These are phyloP conservation scores for Quercus suber DNA, from an alignment of 306 rosid genomes.

Conservation along the genomic window DNA sequence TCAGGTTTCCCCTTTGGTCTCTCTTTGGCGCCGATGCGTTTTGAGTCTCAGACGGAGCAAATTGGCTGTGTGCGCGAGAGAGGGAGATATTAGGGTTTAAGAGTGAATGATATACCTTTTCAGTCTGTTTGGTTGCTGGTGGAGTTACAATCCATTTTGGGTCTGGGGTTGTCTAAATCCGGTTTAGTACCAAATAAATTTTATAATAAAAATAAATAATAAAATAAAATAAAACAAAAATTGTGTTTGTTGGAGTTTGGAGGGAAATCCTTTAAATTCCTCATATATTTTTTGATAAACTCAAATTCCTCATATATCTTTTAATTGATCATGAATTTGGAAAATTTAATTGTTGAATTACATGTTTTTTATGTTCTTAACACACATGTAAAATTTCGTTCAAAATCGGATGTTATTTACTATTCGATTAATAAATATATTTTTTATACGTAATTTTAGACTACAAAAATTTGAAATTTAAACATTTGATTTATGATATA, in stretches of 20 bases:
- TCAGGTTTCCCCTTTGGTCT: background rate
- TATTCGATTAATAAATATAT: no score
- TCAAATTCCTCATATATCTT: accelerated
- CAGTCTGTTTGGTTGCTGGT: background rate
- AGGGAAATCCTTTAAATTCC: accelerated
- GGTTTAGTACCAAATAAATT: background rate
- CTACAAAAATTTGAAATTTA: no score
- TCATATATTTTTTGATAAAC: no score
- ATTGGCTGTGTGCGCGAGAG: background rate
- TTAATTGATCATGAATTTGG: no score
- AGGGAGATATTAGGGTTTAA: background rate
- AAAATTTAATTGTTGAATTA: accelerated
- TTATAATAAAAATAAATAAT: no score
- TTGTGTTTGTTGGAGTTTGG: no score
- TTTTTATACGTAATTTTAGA: no score
- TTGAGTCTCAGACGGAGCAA: background rate
- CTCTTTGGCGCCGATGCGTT: background rate
- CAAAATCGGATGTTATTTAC: no score
- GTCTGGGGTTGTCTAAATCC: background rate
- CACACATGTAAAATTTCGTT: no score
- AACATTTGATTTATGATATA: no score
- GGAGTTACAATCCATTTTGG: background rate
- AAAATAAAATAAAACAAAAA: no score
- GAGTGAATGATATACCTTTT: background rate
- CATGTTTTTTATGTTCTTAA: no score